phyloP scores from a whole-genome alignment of 306 rosid genomes.

The Fragaria vesca region DNA sequence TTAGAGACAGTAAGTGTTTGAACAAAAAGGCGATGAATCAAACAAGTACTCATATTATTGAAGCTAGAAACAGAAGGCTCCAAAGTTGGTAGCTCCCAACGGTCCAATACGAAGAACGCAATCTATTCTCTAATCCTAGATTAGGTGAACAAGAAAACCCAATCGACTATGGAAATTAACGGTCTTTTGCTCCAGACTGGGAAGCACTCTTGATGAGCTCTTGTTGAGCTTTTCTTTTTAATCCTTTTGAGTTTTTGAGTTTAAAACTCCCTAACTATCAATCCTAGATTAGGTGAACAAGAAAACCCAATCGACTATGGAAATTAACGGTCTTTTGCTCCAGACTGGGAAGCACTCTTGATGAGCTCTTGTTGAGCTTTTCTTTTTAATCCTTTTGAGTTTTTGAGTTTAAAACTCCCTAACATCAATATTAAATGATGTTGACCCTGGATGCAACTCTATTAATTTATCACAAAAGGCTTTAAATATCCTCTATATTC shows the following conservation, averaged over 20 bases:
- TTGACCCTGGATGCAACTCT: not conserved
- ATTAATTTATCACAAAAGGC: not conserved
- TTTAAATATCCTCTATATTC: not conserved
- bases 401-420: no score
- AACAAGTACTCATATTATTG: not conserved
- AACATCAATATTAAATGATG: not conserved
- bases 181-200: not conserved
- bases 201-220: not conserved
- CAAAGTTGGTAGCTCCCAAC: not conserved
- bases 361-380: not conserved
- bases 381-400: no score
- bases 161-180: not conserved
- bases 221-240: not conserved
- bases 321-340: not conserved
- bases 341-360: not conserved
- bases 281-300: not conserved
- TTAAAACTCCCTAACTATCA: no score
- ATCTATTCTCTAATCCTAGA: not conserved
- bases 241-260: no score
- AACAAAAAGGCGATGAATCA: no score
- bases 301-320: not conserved
- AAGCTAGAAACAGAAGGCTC: not conserved
- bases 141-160: not conserved
- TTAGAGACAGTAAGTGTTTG: no score
- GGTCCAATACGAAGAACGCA: not conserved